phyloP scores from a whole-genome alignment of 2,329 filamentous ascomycete genomes.

The Xylariaceae sp. region DNA sequence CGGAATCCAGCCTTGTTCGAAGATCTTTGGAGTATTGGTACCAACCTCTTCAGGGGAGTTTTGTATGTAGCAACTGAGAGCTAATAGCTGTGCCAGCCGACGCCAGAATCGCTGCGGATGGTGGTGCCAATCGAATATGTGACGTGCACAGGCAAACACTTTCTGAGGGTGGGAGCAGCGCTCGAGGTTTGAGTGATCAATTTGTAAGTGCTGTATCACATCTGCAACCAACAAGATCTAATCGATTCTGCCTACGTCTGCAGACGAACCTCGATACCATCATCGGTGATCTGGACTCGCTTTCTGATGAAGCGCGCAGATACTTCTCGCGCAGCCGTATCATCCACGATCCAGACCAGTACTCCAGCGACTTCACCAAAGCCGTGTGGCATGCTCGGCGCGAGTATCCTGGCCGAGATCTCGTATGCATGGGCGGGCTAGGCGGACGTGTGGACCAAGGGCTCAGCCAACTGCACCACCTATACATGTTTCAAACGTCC shows the following conservation, averaged over 20 bases:
- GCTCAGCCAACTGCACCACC: conserved; percentile 84
- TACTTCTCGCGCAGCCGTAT: conserved; percentile 73
- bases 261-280: conserved; percentile 72
- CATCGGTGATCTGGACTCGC: conserved; percentile 90
- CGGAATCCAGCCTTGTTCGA: conserved; percentile 33
- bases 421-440: conserved; percentile 84
- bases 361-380: conserved; percentile 92
- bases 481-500: conserved; percentile 66
- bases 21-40: conserved; percentile 40
- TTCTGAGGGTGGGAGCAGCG: not conserved
- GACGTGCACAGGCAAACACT: conserved; percentile 40
- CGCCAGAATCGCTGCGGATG: conserved; percentile 83
- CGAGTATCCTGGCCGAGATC: conserved; percentile 50
- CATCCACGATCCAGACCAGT: conserved; percentile 76
- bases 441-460: conserved; percentile 93
- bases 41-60: not conserved
- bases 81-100: conserved; percentile 54
- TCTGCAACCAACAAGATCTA: not conserved
- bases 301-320: conserved; percentile 62
- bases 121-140: conserved; percentile 80
- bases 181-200: not conserved
- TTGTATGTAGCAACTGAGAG: not conserved
- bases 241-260: not conserved
- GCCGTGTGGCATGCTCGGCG: conserved; percentile 54
- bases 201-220: conserved; percentile 7